These are phyloP conservation scores for Russula compacta DNA, from an alignment of 768 basidiomycete genomes.

Conservation along the genomic window DNA sequence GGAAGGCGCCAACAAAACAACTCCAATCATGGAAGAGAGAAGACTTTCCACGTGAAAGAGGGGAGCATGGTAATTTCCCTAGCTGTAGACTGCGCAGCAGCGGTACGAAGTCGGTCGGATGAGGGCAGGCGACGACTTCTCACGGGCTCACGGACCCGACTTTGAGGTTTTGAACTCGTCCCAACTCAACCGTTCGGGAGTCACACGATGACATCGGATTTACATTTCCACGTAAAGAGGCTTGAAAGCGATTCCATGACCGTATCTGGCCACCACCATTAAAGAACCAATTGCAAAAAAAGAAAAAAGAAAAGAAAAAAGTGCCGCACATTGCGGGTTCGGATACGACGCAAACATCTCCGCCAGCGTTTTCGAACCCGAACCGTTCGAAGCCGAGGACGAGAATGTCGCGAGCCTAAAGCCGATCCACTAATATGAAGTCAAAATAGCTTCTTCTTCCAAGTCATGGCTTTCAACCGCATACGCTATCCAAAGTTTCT, in stretches of 20 bases:
- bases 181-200: background rate
- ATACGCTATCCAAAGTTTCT: background rate
- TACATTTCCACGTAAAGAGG: background rate
- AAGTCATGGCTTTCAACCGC: background rate
- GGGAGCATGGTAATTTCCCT: background rate
- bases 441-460: background rate
- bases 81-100: background rate
- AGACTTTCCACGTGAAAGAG: background rate
- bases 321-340: background rate
- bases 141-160: background rate
- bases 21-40: background rate
- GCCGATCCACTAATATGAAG: background rate
- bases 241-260: background rate
- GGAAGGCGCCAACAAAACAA: background rate
- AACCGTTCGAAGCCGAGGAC: background rate
- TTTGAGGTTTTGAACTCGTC: background rate
- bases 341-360: background rate
- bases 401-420: background rate
- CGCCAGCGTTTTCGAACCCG: background rate
- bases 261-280: background rate
- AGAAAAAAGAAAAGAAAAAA: too few species aligned
- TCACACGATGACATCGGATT: background rate
- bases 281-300: background rate
- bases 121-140: slow-evolving; percentile 4
- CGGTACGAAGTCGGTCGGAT: background rate